phyloP scores from a whole-genome alignment of 1,284 basidiomycete genomes.

The Leccinum subrobustum region DNA sequence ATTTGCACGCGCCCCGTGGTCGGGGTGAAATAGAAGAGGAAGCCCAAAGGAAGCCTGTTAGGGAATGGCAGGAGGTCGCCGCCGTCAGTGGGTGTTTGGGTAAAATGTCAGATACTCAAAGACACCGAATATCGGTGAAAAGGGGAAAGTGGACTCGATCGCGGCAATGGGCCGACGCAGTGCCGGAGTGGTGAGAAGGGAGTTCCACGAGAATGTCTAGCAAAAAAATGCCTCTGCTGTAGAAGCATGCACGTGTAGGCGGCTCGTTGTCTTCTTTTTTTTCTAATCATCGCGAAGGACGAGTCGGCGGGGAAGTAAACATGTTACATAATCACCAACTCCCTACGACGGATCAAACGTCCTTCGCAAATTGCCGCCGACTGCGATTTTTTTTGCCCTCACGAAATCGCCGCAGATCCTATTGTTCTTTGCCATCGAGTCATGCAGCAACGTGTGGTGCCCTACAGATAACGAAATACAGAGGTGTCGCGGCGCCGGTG shows the following conservation, averaged over 20 bases:
- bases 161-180: neutral
- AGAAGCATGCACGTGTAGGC: neutral
- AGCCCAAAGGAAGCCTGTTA: neutral
- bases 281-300: neutral
- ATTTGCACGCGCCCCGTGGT: neutral
- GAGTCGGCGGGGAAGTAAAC: neutral
- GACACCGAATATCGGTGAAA: neutral
- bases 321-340: slow-evolving; percentile 18
- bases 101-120: neutral
- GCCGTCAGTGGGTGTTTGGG: neutral
- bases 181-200: neutral
- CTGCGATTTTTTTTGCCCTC: neutral
- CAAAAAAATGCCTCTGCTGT: neutral
- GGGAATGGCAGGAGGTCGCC: neutral
- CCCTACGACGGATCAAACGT: slow-evolving; percentile 1
- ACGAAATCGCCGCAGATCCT: neutral
- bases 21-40: neutral
- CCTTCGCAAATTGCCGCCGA: neutral
- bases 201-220: neutral
- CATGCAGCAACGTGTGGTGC: neutral
- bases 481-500: neutral
- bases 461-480: neutral
- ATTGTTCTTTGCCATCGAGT: slow-evolving; percentile 1
- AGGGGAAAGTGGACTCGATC: neutral
- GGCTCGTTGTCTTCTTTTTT: neutral